These are phyloP conservation scores for Ambrosia trifida DNA, from an alignment of 129 eudicot genomes.

Conservation along the genomic window DNA sequence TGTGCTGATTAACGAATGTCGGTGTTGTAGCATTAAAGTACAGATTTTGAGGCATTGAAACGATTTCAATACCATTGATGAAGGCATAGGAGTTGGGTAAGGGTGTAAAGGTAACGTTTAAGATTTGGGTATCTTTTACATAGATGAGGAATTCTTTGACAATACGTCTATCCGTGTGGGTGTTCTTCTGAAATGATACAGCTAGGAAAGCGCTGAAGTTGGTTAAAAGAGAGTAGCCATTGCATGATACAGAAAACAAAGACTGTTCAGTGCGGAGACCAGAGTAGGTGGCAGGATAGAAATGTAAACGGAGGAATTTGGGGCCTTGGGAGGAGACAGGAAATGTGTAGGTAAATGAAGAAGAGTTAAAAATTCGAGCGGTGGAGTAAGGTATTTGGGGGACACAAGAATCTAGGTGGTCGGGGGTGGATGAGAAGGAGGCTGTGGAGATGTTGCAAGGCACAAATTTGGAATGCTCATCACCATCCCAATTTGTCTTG, in stretches of 20 bases:
- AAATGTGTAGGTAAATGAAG: neutral
- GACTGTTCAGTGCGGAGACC: constrained; percentile 17
- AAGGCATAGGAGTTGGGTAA: too few species aligned
- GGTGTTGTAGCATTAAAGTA: too few species aligned
- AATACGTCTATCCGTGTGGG: neutral
- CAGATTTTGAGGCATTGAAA: too few species aligned
- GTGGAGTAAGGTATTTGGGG: neutral
- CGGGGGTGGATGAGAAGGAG: constrained; percentile 3
- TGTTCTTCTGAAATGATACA: neutral
- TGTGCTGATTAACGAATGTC: too few species aligned
- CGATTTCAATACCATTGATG: too few species aligned
- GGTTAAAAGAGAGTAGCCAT: constrained; percentile 28
- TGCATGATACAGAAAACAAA: constrained; percentile 22
- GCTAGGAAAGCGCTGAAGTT: too few species aligned
- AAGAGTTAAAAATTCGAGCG: neutral
- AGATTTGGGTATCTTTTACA: too few species aligned
- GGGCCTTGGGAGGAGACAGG: neutral
- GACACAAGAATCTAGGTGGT: neutral
- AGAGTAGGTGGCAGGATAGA: constrained; percentile 25
- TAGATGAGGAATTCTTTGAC: neutral
- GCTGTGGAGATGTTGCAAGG: constrained; percentile 11
- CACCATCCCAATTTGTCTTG: constrained; percentile 26
- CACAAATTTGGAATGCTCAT: constrained; percentile 18
- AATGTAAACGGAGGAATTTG: neutral
- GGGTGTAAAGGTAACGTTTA: too few species aligned